A percentile compares a stretch with the other conserved stretches of the same genome.
Evolutionary conservation across 2,329 filamentous ascomycete genomes (phyloP).

Genomic region (Endoconidiophora laricicola): DNA sequence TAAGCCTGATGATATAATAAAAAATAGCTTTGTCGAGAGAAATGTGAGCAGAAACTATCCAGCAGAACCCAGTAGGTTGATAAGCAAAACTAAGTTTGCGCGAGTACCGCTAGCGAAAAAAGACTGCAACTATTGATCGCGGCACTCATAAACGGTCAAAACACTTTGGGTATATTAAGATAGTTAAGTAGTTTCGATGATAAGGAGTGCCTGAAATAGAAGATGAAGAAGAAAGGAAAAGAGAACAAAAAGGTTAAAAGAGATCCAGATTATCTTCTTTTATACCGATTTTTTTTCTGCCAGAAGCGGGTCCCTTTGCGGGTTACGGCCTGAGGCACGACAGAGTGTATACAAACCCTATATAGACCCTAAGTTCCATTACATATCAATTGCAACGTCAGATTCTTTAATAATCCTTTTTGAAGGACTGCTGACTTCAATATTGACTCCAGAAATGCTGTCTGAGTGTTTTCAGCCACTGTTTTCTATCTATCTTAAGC

Average conservation of each 20-base stretch:
- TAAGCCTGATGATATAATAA: not conserved
- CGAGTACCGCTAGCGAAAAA: conserved; percentile 99
- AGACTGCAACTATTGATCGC: conserved; percentile 60
- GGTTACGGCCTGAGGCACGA: too few relatives aligned
- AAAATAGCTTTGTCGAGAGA: conserved; percentile 1
- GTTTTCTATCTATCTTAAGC: too few relatives aligned
- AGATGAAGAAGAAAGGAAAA: conserved; percentile 23
- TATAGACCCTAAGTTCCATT: too few relatives aligned
- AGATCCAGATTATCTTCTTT: too few relatives aligned
- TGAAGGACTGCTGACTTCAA: too few relatives aligned
- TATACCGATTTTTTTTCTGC: too few relatives aligned
- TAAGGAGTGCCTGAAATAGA: conserved; percentile 75
- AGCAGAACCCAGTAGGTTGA: conserved; percentile 63
- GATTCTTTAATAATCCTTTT: too few relatives aligned
- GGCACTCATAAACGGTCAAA: conserved; percentile 87
- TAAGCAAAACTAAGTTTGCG: conserved; percentile 24
- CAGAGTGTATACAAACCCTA: too few relatives aligned
- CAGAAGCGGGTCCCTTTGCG: too few relatives aligned
- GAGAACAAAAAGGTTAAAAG: conserved; percentile 15
- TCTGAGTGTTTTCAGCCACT: too few relatives aligned
- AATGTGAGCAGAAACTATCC: conserved; percentile 92
- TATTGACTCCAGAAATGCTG: too few relatives aligned
- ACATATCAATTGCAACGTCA: too few relatives aligned
- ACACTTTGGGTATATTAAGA: conserved; percentile 46
- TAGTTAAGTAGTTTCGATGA: conserved; percentile 57